These are phyloP conservation scores for Eucalyptus globulus DNA, from an alignment of 345 rosid species.

Conservation along the genomic window DNA sequence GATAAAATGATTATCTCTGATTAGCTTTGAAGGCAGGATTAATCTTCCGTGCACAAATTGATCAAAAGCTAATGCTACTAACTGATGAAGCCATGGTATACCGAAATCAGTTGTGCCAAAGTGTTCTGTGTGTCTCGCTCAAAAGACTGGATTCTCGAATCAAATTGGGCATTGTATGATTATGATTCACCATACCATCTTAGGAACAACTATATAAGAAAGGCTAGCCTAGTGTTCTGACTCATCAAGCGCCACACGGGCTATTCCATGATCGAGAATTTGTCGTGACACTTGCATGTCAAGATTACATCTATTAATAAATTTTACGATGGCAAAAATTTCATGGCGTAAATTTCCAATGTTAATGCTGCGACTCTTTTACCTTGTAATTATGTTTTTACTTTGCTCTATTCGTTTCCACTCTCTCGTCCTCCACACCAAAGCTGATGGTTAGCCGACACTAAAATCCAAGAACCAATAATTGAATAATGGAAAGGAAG, in stretches of 20 bases:
- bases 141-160: too few species aligned
- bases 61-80: not conserved
- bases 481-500: not conserved
- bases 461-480: not conserved
- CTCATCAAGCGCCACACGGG: accelerated
- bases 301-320: not conserved
- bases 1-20: too few species aligned
- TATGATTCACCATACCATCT: not conserved
- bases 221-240: not conserved
- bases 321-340: not conserved
- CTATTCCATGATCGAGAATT: not conserved
- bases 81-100: not conserved
- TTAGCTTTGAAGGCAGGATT: not conserved
- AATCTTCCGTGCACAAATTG: too few species aligned
- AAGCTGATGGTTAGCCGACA: not conserved
- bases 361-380: not conserved
- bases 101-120: not conserved
- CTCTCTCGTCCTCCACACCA: not conserved
- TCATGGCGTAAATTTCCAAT: not conserved
- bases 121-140: not conserved
- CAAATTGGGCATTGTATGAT: not conserved
- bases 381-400: not conserved
- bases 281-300: not conserved
- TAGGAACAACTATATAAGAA: not conserved
- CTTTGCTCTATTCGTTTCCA: not conserved